These are phyloP conservation scores for Pyrenochaeta sp. DNA, from an alignment of 2,329 filamentous ascomycete genomes.

Conservation along the genomic window DNA sequence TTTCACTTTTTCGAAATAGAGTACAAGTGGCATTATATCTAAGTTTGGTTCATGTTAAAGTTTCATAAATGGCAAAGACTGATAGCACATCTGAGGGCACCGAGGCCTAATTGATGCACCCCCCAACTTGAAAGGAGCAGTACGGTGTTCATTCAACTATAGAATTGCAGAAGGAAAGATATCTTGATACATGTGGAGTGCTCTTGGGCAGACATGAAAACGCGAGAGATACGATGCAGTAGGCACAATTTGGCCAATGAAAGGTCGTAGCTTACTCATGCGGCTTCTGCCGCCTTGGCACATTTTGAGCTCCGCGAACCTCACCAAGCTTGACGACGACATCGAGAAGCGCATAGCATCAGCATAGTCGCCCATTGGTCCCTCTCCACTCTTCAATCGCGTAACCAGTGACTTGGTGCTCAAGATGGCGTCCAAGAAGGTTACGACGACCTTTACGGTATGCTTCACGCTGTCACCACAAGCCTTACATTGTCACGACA, in stretches of 20 bases:
- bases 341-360: constrained; percentile 22
- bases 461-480: constrained; percentile 12
- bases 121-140: too few relatives aligned
- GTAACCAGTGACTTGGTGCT: constrained; percentile 16
- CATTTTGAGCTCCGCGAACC: constrained; percentile 32
- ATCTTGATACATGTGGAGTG: too few relatives aligned
- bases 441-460: constrained; percentile 42
- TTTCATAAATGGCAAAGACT: too few relatives aligned
- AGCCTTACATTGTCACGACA: constrained; percentile 5
- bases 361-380: constrained; percentile 33
- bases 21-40: too few relatives aligned
- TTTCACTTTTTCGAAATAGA: too few relatives aligned
- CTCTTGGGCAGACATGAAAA: not conserved
- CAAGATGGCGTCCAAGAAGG: constrained; percentile 45
- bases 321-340: constrained; percentile 34
- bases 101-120: too few relatives aligned
- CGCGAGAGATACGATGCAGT: not conserved
- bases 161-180: too few relatives aligned
- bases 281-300: constrained; percentile 35
- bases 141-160: too few relatives aligned
- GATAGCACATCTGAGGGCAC: too few relatives aligned
- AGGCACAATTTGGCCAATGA: constrained; percentile 16
- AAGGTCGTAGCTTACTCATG: constrained; percentile 19
- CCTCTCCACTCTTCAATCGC: constrained; percentile 23
- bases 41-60: too few relatives aligned